phyloP scores from a whole-genome alignment of 2,329 filamentous ascomycete species.

The Aspergillus thermomutatus region DNA sequence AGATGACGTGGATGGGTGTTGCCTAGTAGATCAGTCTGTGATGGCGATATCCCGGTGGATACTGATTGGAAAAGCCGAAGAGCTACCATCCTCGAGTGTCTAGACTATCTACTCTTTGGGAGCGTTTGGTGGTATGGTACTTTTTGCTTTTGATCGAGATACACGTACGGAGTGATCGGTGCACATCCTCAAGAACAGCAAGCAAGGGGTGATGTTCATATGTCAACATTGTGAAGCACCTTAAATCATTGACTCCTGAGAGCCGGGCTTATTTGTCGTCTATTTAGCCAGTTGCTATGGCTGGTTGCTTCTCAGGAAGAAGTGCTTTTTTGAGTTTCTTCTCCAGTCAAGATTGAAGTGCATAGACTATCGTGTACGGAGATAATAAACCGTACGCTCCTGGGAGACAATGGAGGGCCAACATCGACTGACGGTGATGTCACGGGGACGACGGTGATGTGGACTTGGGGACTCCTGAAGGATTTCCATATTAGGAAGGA shows the following conservation, averaged over 20 bases:
- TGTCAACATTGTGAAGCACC: not conserved
- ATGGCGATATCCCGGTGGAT: not conserved
- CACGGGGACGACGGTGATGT: not conserved
- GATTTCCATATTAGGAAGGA: not conserved
- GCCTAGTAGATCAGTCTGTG: not conserved
- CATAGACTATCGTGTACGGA: not conserved
- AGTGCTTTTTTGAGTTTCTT: not conserved
- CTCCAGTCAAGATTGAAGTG: too few relatives aligned
- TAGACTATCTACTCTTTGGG: too few relatives aligned
- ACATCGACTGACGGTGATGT: too few relatives aligned
- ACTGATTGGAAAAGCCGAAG: not conserved
- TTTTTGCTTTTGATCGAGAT: not conserved
- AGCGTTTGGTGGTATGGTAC: not conserved
- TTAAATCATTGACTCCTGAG: not conserved
- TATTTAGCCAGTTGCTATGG: not conserved
- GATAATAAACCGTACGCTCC: not conserved
- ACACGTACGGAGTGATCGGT: not conserved
- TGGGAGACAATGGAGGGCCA: not conserved
- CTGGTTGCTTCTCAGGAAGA: not conserved
- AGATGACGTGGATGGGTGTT: not conserved
- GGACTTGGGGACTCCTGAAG: not conserved
- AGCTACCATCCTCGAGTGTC: not conserved
- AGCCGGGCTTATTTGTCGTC: not conserved
- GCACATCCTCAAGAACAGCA: not conserved
- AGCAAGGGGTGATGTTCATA: not conserved